These are phyloP conservation scores for Colletotrichum salicis DNA, from an alignment of 2,329 filamentous ascomycete genomes.

Conservation along the genomic window DNA sequence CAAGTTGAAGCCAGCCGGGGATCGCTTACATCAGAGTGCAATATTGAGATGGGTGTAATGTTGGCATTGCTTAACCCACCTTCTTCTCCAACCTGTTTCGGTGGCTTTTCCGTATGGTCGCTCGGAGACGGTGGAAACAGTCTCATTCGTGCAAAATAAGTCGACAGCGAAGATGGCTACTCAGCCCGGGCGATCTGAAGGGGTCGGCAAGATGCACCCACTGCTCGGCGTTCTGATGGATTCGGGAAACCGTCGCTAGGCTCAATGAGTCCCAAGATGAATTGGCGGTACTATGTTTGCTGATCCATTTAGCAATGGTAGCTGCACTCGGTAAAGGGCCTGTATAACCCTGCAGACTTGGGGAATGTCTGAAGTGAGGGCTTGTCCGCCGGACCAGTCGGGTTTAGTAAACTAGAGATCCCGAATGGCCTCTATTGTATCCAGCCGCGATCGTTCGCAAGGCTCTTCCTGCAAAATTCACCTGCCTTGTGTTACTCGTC, in stretches of 20 bases:
- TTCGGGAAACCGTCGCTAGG: not conserved
- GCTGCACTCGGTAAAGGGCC: no score
- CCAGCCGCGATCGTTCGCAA: not conserved
- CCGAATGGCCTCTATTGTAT: no score
- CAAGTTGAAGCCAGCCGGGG: not conserved
- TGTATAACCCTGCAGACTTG: not conserved
- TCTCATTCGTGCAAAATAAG: slow-evolving; percentile 27
- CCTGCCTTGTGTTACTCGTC: not conserved
- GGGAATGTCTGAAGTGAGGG: no score
- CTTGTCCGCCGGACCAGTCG: no score
- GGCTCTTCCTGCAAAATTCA: not conserved
- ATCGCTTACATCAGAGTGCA: not conserved
- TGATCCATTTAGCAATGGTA: not conserved
- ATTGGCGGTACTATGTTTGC: not conserved
- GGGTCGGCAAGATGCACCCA: not conserved
- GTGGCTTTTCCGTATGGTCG: slow-evolving; percentile 12
- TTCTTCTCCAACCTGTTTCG: not conserved
- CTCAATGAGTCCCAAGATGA: not conserved
- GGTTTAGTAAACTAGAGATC: no score
- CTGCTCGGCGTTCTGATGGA: not conserved
- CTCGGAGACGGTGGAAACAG: not conserved
- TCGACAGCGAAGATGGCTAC: not conserved
- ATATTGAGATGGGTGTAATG: not conserved
- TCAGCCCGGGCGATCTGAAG: not conserved
- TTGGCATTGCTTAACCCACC: not conserved